phyloP scores from a whole-genome alignment of 179 eudicot species.

The Camellia oleifera region DNA sequence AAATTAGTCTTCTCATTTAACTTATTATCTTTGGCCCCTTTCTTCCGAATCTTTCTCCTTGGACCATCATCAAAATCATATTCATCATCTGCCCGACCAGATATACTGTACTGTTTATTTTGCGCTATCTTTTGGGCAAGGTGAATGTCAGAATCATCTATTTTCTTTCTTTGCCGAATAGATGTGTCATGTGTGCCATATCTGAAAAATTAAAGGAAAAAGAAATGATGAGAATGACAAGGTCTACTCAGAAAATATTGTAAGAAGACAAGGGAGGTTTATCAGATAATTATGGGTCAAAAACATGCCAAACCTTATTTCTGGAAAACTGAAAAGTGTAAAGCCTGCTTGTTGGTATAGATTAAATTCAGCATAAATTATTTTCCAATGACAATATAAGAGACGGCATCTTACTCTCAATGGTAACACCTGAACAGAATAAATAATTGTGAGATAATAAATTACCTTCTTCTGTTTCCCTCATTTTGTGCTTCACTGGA shows the following conservation, averaged over 20 bases:
- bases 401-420: background rate
- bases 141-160: slow-evolving; percentile 76
- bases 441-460: slow-evolving; percentile 2
- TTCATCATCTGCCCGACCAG: slow-evolving; percentile 83
- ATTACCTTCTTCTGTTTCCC: slow-evolving; percentile 64
- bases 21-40: slow-evolving; percentile 41
- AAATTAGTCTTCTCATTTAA: slow-evolving; percentile 32
- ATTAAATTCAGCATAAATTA: background rate
- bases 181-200: slow-evolving; percentile 49
- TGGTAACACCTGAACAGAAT: background rate
- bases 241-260: background rate
- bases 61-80: slow-evolving; percentile 88
- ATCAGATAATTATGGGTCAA: background rate
- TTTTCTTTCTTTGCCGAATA: slow-evolving; percentile 54
- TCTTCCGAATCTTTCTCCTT: slow-evolving; percentile 54
- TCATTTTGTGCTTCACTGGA: slow-evolving; percentile 42
- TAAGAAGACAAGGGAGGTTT: background rate
- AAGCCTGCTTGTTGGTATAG: background rate
- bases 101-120: slow-evolving; percentile 49
- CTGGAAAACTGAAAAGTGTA: background rate
- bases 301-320: background rate
- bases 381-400: background rate
- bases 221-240: background rate
- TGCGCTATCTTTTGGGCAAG: slow-evolving; percentile 72
- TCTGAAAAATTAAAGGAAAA: slow-evolving; percentile 27